Base-by-base conservation (phyloP, 2,329 filamentous ascomycete genomes). In the Mariannaea elegans region DNA sequence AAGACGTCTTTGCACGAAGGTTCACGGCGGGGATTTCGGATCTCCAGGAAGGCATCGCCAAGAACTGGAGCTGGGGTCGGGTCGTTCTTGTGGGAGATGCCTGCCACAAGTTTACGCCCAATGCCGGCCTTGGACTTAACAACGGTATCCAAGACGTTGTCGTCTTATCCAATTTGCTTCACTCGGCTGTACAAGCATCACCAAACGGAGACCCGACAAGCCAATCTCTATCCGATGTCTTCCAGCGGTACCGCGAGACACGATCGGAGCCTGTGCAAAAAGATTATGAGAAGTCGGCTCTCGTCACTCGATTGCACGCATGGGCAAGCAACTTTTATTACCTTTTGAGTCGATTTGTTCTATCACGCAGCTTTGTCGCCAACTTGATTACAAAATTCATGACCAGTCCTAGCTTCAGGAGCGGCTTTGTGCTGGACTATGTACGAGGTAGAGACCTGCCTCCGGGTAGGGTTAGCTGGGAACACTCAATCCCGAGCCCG, bases 51-150 rank as follows among this genome's bases (percentile, higher is more conserved):
- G 75, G 75, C 3, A 62, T 77, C 2, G 46, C 71, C 3, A 45
- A 69, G 18, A 62, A 70, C 29, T 75, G 73, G 74, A 69, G 61
- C 29, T 58, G 56, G 45, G 31, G 31, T 6, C 71, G 72, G 1
- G 65, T 76, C 16, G 73, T 75, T 1, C 68, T 77, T 1, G 63
- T 64, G 0, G 76, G 76, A 3, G 76, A 78, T 36, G 63, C 75
- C 1, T 69, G 62, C 23, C 74, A 77, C 58, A 76, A 77, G 52
- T 72, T 75, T 49, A 75, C 74, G 1, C 72, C 75, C 0, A 74
- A 74, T 36, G 58, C 72, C 1, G 74, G 72, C 0, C 63, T 71
- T 3, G 75, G 75, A 1, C 65, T 72, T 19, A 76, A 77, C 55
- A 56, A 56, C 4, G 55, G 53, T 10, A 47, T 60, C 36, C 50